Evolutionary conservation across 345 rosid genomes (phyloP).

Genomic region (Nasturtium officinale): DNA sequence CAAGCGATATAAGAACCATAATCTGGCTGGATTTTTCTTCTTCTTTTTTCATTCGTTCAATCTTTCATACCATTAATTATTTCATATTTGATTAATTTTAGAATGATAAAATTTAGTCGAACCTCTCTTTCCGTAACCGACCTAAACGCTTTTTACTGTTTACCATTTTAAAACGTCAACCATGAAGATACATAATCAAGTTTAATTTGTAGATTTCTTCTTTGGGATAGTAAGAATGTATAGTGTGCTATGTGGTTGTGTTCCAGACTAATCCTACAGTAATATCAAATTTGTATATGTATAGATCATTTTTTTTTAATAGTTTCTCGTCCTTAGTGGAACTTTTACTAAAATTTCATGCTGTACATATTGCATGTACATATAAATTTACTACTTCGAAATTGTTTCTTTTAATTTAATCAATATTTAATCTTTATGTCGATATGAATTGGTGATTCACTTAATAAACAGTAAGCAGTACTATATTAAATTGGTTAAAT

Average conservation of each 20-base stretch:
- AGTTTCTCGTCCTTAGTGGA: too few species aligned
- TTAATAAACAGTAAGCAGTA: constrained; percentile 18
- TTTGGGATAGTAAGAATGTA: constrained; percentile 15
- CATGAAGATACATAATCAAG: constrained; percentile 4
- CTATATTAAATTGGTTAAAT: not conserved
- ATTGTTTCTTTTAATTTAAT: constrained; percentile 3
- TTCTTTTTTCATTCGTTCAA: not conserved
- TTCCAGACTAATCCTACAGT: too few species aligned
- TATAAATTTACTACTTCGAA: constrained; percentile 19
- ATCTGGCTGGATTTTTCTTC: not conserved
- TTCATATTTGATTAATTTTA: not conserved
- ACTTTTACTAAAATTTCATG: constrained; percentile 2
- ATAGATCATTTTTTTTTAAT: too few species aligned
- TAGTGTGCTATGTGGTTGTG: not conserved
- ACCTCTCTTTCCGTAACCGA: not conserved
- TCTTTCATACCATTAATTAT: not conserved
- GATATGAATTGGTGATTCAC: constrained; percentile 23
- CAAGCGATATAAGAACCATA: not conserved
- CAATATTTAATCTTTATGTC: not conserved
- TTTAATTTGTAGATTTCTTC: constrained; percentile 6
- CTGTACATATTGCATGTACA: constrained; percentile 14
- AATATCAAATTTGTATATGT: too few species aligned
- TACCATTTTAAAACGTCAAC: not conserved
- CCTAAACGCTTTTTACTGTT: not conserved
- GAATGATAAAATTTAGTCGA: not conserved